Conservation (phyloP, 805 yeast species). For the Starmerella apis region DNA sequence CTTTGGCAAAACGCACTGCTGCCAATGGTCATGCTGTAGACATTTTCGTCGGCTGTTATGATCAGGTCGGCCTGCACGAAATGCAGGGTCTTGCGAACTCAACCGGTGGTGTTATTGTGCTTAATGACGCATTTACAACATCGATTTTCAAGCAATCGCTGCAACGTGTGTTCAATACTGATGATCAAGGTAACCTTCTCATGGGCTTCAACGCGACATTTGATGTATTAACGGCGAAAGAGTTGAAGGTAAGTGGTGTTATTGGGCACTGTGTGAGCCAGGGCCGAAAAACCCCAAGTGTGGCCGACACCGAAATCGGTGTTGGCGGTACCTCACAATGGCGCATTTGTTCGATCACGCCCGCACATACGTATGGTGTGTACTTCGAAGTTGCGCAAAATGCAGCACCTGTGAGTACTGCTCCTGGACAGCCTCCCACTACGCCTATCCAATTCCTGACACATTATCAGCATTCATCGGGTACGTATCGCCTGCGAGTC, state of each 20-base stretch:
- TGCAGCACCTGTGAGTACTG: conserved; percentile 28
- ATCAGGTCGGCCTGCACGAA: conserved; percentile 89
- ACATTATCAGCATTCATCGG: conserved; percentile 90
- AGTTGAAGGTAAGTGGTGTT: conserved; percentile 80
- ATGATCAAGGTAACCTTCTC: conserved; percentile 71
- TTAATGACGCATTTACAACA: conserved; percentile 89
- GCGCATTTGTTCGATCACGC: conserved; percentile 74
- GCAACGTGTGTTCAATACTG: conserved; percentile 76
- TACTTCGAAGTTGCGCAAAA: conserved; percentile 65
- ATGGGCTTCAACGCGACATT: conserved; percentile 86
- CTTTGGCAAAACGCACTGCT: conserved; percentile 60
- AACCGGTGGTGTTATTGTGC: conserved; percentile 82
- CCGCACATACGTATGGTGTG: conserved; percentile 77
- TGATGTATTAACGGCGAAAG: conserved; percentile 77
- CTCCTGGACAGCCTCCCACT: conserved; percentile 23
- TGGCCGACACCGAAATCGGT: conserved; percentile 89
- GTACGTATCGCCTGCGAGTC: conserved; percentile 77
- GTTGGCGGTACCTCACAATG: conserved; percentile 86
- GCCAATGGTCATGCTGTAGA: conserved; percentile 71
- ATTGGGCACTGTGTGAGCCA: conserved; percentile 85
- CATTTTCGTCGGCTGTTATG: conserved; percentile 89
- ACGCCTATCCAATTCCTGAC: conserved; percentile 68
- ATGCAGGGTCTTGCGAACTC: conserved; percentile 76
- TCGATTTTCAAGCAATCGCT: conserved; percentile 89
- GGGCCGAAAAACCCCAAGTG: conserved; percentile 47